Base-by-base conservation (phyloP, 2,329 filamentous ascomycete species). In the Calonectria montana region DNA sequence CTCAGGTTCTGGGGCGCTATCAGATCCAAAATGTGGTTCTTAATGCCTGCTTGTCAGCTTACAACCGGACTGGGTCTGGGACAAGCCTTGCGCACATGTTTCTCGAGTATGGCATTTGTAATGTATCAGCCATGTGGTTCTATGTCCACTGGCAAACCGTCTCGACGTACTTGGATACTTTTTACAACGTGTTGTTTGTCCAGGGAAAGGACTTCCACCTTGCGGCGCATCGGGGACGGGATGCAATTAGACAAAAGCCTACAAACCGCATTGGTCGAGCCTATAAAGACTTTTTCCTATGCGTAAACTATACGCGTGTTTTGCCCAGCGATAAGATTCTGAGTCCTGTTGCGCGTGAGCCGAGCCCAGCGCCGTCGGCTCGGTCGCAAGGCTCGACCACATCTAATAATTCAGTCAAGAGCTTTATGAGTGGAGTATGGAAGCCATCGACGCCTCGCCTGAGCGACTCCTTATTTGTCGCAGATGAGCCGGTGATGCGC, bases 211-310 rank as follows among this genome's bases (percentile, higher is more conserved):
- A 77, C 29, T 81, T 82, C 25, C 77, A 81, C 55, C 65, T 73
- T 4, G 79, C 80, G n/a, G 79, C 80, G 10, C 79, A 81, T 27
- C 67, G 64, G 3, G 79, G 77, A 9, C 72, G 80, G 48, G 76
- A 80, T 41, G 78, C 77, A 10, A 75, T 81, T 16, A 77, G 64
- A 16, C 25, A 67, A 47, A 70, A 62, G 37, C 68, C 68, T 2
- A 70, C 63, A 4, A 67, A 25, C 18, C 31, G 68, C 16, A 27
- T 23, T 15, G 63, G 68, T 1, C 63, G 63, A 6, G 47, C 47
- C 23, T 79, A 78, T 41, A 73, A 77, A 37, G 80, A 81, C 67
- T 80, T 78, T 50, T 81, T 82, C 47, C 57, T 81, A 15, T 81
- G 80, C 48, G 80, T 81, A 66, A 81, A 81, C 63, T 81, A 81